Conservation (phyloP, 164 flowering plant species). For the Kalanchoe fedtschenkoi region DNA sequence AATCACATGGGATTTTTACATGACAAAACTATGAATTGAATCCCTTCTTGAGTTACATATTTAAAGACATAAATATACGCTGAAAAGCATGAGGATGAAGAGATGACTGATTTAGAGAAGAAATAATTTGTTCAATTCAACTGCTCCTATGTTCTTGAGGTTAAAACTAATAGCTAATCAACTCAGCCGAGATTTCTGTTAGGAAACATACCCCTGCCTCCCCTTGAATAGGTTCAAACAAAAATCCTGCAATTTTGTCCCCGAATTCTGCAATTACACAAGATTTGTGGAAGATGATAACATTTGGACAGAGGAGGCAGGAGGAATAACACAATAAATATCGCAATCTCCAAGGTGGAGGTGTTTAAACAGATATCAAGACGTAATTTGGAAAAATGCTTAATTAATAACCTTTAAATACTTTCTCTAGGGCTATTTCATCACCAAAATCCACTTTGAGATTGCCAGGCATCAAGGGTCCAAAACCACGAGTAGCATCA, state of each 20-base stretch:
- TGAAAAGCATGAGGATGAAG: background rate
- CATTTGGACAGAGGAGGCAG: background rate
- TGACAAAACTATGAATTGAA: background rate
- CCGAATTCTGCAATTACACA: constrained; percentile 56
- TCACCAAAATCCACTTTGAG: constrained; percentile 95
- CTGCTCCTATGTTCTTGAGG: background rate
- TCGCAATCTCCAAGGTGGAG: background rate
- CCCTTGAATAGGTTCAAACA: constrained; percentile 99
- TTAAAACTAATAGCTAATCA: background rate
- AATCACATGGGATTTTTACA: background rate
- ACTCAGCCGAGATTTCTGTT: background rate
- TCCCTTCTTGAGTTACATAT: background rate
- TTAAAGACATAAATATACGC: background rate
- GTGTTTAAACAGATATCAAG: background rate
- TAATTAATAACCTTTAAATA: constrained; percentile 51
- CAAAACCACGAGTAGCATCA: constrained; percentile 93
- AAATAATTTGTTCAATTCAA: background rate
- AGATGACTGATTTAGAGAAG: background rate
- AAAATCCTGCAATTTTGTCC: constrained; percentile 79
- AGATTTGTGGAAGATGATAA: background rate
- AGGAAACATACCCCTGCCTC: constrained; percentile 86
- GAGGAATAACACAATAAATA: background rate
- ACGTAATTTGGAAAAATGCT: background rate
- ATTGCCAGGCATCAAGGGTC: constrained; percentile 83
- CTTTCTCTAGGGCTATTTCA: constrained; percentile 60